Conservation (phyloP, 345 rosid genomes). For the Eucalyptus paniculata region DNA sequence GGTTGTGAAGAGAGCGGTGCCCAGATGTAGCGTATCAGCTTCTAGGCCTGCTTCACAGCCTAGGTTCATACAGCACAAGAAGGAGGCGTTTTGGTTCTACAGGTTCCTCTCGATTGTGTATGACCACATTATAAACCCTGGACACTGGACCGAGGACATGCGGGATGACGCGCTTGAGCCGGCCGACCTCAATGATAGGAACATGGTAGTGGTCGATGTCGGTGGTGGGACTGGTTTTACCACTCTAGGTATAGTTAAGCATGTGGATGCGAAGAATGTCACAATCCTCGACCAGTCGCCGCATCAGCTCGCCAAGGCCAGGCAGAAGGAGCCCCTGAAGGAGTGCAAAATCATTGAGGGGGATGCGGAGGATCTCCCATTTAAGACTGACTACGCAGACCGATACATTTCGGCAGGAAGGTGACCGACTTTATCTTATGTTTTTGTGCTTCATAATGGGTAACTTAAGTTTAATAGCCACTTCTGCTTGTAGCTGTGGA, state of each 20-base stretch:
- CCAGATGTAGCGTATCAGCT: constrained; percentile 61
- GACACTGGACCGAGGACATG: constrained; percentile 99
- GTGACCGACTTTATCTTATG: constrained; percentile 8
- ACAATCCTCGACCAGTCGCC: constrained; percentile 97
- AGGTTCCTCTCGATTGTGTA: constrained; percentile 89
- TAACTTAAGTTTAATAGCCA: neutral
- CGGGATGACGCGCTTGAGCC: constrained; percentile 96
- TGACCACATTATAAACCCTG: constrained; percentile 87
- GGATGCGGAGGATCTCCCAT: constrained; percentile 93
- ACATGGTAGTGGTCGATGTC: constrained; percentile 87
- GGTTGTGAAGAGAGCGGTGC: neutral
- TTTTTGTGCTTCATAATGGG: neutral
- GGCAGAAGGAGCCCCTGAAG: constrained; percentile 88
- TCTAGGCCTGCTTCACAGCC: constrained; percentile 92
- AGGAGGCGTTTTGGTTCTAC: constrained; percentile 98
- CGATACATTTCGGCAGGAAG: constrained; percentile 98
- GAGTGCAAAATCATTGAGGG: constrained; percentile 91
- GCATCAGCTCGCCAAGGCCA: constrained; percentile 96
- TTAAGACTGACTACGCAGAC: constrained; percentile 82
- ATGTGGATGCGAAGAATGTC: constrained; percentile 91
- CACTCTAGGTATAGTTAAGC: constrained; percentile 89
- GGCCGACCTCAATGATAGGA: constrained; percentile 67
- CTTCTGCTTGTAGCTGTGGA: neutral
- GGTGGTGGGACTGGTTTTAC: constrained; percentile 99
- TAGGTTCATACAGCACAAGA: constrained; percentile 94